Base-by-base conservation (phyloP, 768 basidiomycete species). In the Termitomyces sp. region DNA sequence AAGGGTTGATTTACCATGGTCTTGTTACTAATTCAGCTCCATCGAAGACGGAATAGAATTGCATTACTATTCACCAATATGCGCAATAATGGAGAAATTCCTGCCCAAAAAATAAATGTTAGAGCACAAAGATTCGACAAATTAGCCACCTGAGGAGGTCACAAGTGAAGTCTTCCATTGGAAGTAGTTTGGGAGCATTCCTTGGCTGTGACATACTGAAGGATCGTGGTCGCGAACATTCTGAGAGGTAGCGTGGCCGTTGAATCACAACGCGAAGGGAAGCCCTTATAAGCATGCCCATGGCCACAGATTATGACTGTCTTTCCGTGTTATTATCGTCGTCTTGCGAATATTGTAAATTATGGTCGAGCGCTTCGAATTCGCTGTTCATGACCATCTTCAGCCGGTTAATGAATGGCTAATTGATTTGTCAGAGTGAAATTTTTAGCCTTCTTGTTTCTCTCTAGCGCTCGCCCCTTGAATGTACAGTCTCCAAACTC, bases 1-100 rank as follows among this genome's bases (percentile, higher is more conserved):
- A 58, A 97, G 77, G 4, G 94, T 97, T 4, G 93, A 95, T 78
- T 98, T 98, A 54, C 96, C 96, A 72, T 97, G 95, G 72, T 97
- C 91, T 60, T 54, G 36, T 34, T 30, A 36, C 58, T n/a, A 53
- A 27, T 53, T 58, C 44, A 58, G 39, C 22, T 54, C 57, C 33
- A 36, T 54, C 57, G 8, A 59, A 52, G 42, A 55, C 22, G 9
- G 42, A n/a, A 52, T 42, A 36, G 51, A 42, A 34, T 13, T 5
- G 22, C 5, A 27, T 34, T 11, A 24, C 13, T 55, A 60, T 70
- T 56, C 67, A 87, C 93, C 94, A 65, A 97, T 97, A 71, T 98
- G 95, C 1, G 95, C 95, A 69, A 98, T 96, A 64, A 98, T 94
- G 11, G 94, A 95, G 71, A 98, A 94, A 71, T 98, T 98, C 55